Evolutionary conservation across 1,284 basidiomycete species (phyloP).

Genomic region (Cutaneotrichosporon dermatis): DNA sequence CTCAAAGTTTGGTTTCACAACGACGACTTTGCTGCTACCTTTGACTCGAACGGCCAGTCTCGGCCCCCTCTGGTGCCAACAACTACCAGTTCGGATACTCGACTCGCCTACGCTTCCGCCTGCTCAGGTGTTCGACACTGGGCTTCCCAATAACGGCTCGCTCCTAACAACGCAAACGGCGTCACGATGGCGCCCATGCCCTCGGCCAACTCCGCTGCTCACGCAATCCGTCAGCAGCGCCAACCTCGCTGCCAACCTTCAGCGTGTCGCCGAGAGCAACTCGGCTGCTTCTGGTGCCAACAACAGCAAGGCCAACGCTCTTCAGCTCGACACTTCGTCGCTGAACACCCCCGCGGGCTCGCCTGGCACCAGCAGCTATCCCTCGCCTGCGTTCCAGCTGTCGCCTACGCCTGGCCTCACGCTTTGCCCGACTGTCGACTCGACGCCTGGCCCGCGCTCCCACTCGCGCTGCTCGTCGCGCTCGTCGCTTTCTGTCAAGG

Average conservation of each 20-base stretch:
- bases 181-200: not conserved
- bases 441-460: slow-evolving; percentile 15
- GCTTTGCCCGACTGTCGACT: slow-evolving; percentile 10
- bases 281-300: not conserved
- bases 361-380: slow-evolving; percentile 8
- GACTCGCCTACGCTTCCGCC: slow-evolving; percentile 11
- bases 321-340: slow-evolving; percentile 14
- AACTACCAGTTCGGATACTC: not conserved
- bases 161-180: not conserved
- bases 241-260: not conserved
- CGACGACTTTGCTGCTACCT: slow-evolving; percentile 3
- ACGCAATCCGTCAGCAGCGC: not conserved
- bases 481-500: slow-evolving; percentile 11
- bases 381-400: slow-evolving; percentile 16
- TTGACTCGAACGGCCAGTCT: not conserved
- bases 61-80: not conserved
- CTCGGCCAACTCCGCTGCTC: too few species aligned
- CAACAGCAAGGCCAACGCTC: slow-evolving; percentile 6
- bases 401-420: slow-evolving; percentile 20
- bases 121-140: slow-evolving; percentile 10
- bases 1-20: too few species aligned
- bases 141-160: not conserved
- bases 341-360: slow-evolving; percentile 9
- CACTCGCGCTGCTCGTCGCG: slow-evolving; percentile 19
- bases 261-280: not conserved